Base-by-base conservation (phyloP, 129 eudicot genomes). In the Flaveria bidentis region DNA sequence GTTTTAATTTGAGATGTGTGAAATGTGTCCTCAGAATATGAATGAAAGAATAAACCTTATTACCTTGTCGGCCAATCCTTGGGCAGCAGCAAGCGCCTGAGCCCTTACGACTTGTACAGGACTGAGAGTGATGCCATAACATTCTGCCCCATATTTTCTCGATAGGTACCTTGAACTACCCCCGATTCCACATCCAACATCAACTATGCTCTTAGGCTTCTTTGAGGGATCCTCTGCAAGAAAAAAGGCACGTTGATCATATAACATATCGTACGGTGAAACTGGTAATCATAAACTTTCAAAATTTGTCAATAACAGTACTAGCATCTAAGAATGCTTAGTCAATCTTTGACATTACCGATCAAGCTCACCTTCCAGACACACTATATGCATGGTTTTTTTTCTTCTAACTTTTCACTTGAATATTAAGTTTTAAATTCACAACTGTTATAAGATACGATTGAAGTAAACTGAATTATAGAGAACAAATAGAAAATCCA, bases 101-200 rank as follows among this genome's bases (percentile, higher is more conserved):
- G 97, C 98, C 73, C 96, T 85, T 69, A 88, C 76, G 60, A 87
- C 98, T 82, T 93, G 97, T 1, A 90, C 85, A 41, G 98, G 98
- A 77, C 97, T 91, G 69, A 93, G 85, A 25, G 97, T 91, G 72
- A 91, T 88, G 72, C 98, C 98, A 73, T 67, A 80, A 81, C 87
- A 82, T 74, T 77, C 82, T 2, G 97, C 97, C 2, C 86, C 96
- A 39, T 85, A 93, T 80, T 93, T 93, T 73, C 67, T 84, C 1
- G 96, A 93, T 57, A 93, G 61, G 82, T 88, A 91, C 81, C 97
- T 87, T 16, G 98, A 85, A 71, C 93, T 91, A 44, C 97, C 98
- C 41, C 98, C 98, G 7, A 93, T 91, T 2, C 98, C 98, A 77
- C 98, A 93, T 26, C 98, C 98, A 41, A 93, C 93, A 91, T 93